These are phyloP conservation scores for Microstroma glucosiphilum DNA, from an alignment of 1,284 basidiomycete species.

Conservation along the genomic window DNA sequence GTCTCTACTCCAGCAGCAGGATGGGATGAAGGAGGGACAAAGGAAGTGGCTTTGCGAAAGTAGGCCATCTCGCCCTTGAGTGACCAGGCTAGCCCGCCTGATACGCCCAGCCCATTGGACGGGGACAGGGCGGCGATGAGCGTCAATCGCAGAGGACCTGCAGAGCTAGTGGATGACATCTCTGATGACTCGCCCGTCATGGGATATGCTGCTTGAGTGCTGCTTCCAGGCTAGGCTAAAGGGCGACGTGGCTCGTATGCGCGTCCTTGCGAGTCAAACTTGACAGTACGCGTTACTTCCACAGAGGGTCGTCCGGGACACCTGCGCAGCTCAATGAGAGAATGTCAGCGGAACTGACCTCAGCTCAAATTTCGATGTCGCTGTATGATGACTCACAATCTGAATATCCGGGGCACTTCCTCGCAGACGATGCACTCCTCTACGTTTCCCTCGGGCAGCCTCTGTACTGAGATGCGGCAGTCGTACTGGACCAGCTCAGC, in stretches of 20 bases:
- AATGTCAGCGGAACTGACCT: too few relatives aligned
- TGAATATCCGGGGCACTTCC: not conserved
- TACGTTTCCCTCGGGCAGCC: not conserved
- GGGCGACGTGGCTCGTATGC: not conserved
- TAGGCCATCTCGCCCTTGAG: slow-evolving; percentile 86
- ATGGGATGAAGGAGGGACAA: slow-evolving; percentile 15
- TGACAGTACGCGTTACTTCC: not conserved
- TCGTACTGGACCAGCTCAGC: not conserved
- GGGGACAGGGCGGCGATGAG: slow-evolving; percentile 88
- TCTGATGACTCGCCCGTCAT: too few relatives aligned
- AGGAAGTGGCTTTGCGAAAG: slow-evolving; percentile 72
- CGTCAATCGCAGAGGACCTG: slow-evolving; percentile 57
- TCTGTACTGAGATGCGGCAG: not conserved
- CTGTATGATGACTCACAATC: not conserved
- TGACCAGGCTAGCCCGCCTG: slow-evolving; percentile 75
- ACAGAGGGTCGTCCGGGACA: not conserved
- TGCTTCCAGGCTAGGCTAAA: too few relatives aligned
- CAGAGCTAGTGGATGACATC: not conserved
- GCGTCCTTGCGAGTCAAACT: not conserved
- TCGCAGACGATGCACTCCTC: not conserved
- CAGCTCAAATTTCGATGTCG: too few relatives aligned
- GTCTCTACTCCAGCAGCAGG: slow-evolving; percentile 31
- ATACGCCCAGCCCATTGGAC: slow-evolving; percentile 77
- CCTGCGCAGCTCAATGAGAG: not conserved
- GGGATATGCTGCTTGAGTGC: too few relatives aligned